Evolutionary conservation across 129 eudicot species (phyloP), one percentile per base, ranked within the genome.

Genomic region (Scalesia atractyloides): DNA sequence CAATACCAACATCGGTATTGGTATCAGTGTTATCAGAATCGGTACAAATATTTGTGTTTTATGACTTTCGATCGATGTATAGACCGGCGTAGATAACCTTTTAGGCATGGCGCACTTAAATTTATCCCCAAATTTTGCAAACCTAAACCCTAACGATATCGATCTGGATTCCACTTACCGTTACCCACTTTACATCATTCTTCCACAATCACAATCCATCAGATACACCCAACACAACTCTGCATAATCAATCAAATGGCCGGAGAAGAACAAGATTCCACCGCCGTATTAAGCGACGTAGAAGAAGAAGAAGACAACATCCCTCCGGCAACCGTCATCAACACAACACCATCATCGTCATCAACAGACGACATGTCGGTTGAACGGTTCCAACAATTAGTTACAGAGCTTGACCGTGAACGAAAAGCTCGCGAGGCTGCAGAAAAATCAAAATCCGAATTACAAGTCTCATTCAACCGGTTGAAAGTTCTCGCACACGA

Each of bases 301-400:
- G 97, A 91, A 76, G 86, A 88, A 2, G 97, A 91, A 65, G 92
- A 88, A 3, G 97, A 91, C 62, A 90, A 69, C 22, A 87, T 86
- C 36, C 86, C 89, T 78, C 86, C 84, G 54, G 72, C 64, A 10
- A 79, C 86, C 9, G 66, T 83, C 41, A 73, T 73, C 14, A 65
- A 80, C 0, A 41, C 73, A 18, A 60, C 62, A 60, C 17, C 75
- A n/a, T 63, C 80, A n/a, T 64, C 75, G 11, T 63, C 80, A n/a
- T 64, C 74, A 10, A 44, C 81, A 62, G 92, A 84, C 0, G 68
- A 83, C 66, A 59, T 84, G 11, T 88, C 97, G 4, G 68, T 71
- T 0, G 97, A 91, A 76, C 82, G 75, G 65, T 86, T 82, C 61
- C 78, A 77, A 41, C 92, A 88, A 64, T 33, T 91, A 43, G 67